These are phyloP conservation scores for Eucalyptus globulus DNA, from an alignment of 345 rosid genomes.

Conservation along the genomic window DNA sequence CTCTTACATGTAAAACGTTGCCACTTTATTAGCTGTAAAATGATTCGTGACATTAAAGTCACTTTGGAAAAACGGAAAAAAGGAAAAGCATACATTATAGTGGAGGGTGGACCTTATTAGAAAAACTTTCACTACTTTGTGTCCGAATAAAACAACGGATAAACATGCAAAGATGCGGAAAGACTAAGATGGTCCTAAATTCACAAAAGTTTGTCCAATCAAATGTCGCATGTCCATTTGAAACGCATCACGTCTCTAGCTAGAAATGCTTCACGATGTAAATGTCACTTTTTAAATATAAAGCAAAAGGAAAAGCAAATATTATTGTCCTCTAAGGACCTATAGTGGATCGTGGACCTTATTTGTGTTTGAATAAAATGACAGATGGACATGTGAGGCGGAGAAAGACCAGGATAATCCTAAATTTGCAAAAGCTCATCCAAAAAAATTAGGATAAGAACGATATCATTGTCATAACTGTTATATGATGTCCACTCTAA, in stretches of 20 bases:
- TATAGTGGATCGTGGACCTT: rapidly evolving
- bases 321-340: background rate
- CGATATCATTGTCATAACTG: rapidly evolving
- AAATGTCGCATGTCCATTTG: background rate
- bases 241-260: rapidly evolving
- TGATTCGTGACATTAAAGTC: background rate
- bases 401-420: background rate
- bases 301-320: background rate
- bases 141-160: background rate
- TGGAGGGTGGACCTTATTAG: background rate
- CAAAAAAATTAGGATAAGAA: background rate
- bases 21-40: too few relatives aligned
- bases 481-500: rapidly evolving
- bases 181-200: background rate
- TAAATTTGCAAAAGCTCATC: background rate
- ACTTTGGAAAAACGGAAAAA: background rate
- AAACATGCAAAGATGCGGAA: rapidly evolving
- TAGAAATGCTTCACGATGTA: rapidly evolving
- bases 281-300: background rate
- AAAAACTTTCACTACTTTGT: too few relatives aligned
- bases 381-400: background rate
- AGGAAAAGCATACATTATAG: background rate
- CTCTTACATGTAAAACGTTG: too few relatives aligned
- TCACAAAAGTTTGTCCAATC: rapidly evolving
- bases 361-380: rapidly evolving